phyloP scores from a whole-genome alignment of 2,329 filamentous ascomycete species.

The Neofusicoccum parvum region DNA sequence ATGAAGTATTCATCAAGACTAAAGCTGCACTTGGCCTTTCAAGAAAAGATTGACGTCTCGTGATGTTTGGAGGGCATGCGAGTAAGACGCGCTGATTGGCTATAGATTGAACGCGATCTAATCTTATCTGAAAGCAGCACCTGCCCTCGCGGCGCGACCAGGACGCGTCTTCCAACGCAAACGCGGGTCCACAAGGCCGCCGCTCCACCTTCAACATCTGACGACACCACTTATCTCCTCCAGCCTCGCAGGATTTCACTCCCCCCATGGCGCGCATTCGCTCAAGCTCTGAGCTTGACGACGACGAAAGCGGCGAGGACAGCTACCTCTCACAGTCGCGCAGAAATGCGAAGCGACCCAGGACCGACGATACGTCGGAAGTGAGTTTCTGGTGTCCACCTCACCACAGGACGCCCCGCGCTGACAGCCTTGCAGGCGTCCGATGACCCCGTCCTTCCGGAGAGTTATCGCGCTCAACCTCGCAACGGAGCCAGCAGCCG shows the following conservation, averaged over 20 bases:
- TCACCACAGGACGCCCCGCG: not conserved
- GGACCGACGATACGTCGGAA: slow-evolving; percentile 8
- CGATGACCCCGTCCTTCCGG: slow-evolving; percentile 14
- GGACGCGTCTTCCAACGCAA: slow-evolving; percentile 8
- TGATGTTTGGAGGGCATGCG: not conserved
- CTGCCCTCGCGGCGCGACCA: slow-evolving; percentile 3
- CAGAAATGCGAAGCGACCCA: slow-evolving; percentile 7
- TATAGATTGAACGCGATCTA: not conserved
- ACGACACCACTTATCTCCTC: not conserved
- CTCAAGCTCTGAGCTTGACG: slow-evolving; percentile 9
- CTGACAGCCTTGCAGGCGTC: slow-evolving; percentile 5
- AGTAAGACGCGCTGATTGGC: not conserved
- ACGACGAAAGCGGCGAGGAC: slow-evolving; percentile 9
- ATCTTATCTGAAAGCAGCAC: slow-evolving; percentile 14
- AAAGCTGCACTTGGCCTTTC: too few relatives aligned
- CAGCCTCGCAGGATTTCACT: not conserved
- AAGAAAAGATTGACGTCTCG: too few relatives aligned
- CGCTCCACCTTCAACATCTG: not conserved
- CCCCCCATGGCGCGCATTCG: slow-evolving; percentile 10
- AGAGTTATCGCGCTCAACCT: slow-evolving; percentile 21
- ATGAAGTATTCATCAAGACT: too few relatives aligned
- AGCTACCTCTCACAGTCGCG: not conserved
- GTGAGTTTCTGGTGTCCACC: not conserved
- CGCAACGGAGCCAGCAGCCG: slow-evolving; percentile 21
- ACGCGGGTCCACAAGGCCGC: not conserved